Conservation (phyloP, 257 asterid genomes). For the Gentiana straminea region DNA sequence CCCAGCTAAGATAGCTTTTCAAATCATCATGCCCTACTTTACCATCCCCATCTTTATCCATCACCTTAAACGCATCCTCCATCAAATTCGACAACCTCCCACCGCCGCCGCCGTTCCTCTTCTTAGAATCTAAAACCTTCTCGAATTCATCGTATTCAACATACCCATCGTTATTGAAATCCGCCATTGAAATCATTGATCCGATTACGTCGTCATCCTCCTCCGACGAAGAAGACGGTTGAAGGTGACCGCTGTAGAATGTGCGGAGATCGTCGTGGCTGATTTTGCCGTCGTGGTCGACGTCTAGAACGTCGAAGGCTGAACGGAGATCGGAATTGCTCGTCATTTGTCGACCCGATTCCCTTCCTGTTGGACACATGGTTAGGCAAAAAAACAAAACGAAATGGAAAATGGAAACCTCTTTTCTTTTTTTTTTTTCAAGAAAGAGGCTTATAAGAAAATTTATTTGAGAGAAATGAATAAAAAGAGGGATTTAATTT, state of each 20-base stretch:
- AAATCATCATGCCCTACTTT: constrained; percentile 63
- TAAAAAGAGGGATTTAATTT: neutral
- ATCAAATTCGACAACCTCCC: constrained; percentile 19
- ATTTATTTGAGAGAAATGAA: neutral
- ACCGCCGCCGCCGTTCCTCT: neutral
- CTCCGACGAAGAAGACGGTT: neutral
- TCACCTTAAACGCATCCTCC: constrained; percentile 70
- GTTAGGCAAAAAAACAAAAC: neutral
- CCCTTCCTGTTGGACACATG: constrained; percentile 72
- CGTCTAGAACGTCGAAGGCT: constrained; percentile 75
- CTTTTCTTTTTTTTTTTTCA: neutral
- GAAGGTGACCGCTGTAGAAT: constrained; percentile 34
- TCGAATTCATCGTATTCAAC: constrained; percentile 81
- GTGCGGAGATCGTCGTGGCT: constrained; percentile 62
- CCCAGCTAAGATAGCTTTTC: constrained; percentile 44
- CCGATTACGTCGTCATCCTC: constrained; percentile 45
- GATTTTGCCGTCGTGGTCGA: constrained; percentile 73
- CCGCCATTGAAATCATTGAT: constrained; percentile 70
- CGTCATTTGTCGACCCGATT: constrained; percentile 4
- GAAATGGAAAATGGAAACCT: neutral
- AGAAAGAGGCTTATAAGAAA: neutral
- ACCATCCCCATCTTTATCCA: constrained; percentile 95
- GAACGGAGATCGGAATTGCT: constrained; percentile 37
- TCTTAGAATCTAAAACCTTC: constrained; percentile 36
- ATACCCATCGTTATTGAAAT: constrained; percentile 51